phyloP scores from a whole-genome alignment of 352 stramenopile genomes.

The Phytophthora macrochlamydospora region DNA sequence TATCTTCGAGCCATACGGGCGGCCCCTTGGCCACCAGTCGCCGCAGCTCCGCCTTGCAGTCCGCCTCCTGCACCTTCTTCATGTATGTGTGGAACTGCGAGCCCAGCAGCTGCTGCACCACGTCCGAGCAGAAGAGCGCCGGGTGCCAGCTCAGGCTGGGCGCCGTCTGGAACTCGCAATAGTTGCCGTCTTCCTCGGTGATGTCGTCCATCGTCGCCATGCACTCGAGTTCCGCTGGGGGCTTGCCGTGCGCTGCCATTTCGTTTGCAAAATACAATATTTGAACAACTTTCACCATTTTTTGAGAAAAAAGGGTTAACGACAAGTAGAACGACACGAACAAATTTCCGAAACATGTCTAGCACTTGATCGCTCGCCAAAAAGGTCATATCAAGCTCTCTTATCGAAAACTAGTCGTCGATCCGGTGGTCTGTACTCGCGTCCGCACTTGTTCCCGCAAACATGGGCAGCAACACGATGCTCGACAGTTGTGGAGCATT shows the following conservation, averaged over 20 bases:
- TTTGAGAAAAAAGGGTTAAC: no score
- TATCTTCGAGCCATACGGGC: slow-evolving; percentile 93
- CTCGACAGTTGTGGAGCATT: no score
- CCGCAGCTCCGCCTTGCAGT: slow-evolving; percentile 94
- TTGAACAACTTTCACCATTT: no score
- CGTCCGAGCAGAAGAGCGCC: slow-evolving; percentile 71
- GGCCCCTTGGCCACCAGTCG: slow-evolving; percentile 91
- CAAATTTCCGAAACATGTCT: no score
- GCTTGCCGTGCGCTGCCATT: slow-evolving; percentile 73
- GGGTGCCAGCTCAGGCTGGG: slow-evolving; percentile 91
- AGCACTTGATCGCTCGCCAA: no score
- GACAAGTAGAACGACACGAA: no score
- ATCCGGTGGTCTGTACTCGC: no score
- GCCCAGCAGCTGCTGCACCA: slow-evolving; percentile 84
- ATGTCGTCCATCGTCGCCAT: slow-evolving; percentile 96
- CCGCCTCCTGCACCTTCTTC: slow-evolving; percentile 91
- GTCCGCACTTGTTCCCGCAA: no score
- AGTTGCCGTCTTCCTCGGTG: slow-evolving; percentile 87
- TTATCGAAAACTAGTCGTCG: no score
- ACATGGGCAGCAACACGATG: no score
- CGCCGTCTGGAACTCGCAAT: slow-evolving; percentile 93
- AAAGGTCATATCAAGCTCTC: no score
- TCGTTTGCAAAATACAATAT: no score
- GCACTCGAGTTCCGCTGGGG: slow-evolving; percentile 87
- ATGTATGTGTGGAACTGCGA: slow-evolving; percentile 94